Evolutionary conservation across 1,284 basidiomycete species (phyloP).

Genomic region (Puccinia coronata): DNA sequence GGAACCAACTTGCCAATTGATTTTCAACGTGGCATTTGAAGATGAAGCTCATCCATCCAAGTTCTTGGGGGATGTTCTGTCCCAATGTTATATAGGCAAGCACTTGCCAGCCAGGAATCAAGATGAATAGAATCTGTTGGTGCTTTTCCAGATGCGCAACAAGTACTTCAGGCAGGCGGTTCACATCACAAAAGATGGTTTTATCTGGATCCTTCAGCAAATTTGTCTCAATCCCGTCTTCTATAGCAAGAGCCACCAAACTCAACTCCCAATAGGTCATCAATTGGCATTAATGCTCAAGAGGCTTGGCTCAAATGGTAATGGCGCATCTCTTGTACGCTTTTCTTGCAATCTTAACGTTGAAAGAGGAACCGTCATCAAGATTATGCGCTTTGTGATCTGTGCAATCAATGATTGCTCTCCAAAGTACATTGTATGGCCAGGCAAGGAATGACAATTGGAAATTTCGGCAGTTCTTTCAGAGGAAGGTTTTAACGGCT

Average conservation of each 20-base stretch:
- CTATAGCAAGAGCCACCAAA: neutral
- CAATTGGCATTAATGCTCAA: neutral
- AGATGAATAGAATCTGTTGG: neutral
- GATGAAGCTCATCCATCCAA: neutral
- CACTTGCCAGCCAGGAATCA: neutral
- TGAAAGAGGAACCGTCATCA: constrained; percentile 13
- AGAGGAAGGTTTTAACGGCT: constrained; percentile 18
- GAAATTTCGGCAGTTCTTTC: neutral
- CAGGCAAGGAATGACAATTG: neutral
- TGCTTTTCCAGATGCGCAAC: neutral
- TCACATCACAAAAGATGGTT: constrained; percentile 3
- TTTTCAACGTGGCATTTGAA: neutral
- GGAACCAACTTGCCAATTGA: neutral
- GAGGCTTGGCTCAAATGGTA: constrained; percentile 28
- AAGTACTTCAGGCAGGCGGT: constrained; percentile 9
- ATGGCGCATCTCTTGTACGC: constrained; percentile 4
- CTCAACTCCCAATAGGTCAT: neutral
- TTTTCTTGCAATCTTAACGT: constrained; percentile 13
- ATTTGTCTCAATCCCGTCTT: neutral
- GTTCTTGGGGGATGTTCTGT: neutral
- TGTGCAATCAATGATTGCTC: neutral
- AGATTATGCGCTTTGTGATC: neutral
- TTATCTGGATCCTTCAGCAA: neutral
- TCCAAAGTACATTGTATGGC: neutral
- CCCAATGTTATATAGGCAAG: neutral